Base-by-base conservation (phyloP, 2,329 filamentous ascomycete genomes). In the Lizonia empirigonia region DNA sequence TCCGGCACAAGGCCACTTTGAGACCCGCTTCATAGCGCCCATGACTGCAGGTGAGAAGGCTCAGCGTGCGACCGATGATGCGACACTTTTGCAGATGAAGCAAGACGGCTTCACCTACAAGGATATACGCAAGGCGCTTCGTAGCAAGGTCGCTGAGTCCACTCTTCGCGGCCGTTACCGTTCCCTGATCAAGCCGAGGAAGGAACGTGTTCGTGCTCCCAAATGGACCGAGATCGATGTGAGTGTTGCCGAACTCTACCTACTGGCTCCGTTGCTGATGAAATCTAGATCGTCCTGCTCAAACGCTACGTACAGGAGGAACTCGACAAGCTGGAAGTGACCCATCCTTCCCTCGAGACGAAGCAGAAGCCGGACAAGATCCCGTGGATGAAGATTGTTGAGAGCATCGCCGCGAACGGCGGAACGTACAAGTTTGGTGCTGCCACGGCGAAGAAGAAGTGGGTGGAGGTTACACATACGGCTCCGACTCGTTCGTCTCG, bases 101-200 rank as follows among this genome's bases (percentile, higher is more conserved):
- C 63, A 69, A 7, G 68, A 75, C 1, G 86, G 86, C 3, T 74
- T 83, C 74, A 84, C 85, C 0, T 91, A 90, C 72, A 81, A 79
- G 45, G 79, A 87, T 51, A 90, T 90, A 62, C 80, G 80, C 29
- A 60, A 66, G 6, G 63, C 73, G 15, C 82, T 85, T 12, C 73
- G 77, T 1, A 86, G 86, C 56, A 71, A 67, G 0, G 85, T 89
- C 61, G 85, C 86, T 1, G 87, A 90, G 71, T 88, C 87, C 9
- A 91, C 89, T 0, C 77, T 92, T 29, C 80, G 89, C 12, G 89
- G 89, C 0, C 80, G 87, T 0, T 85, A 82, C 59, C 78, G 88
- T 4, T 83, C 80, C 2, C 69, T 90, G 61, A 89, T 83, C 7
- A 90, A 89, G 74, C 72, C 74, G 10, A 83, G 83, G 60, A 77